phyloP scores from a whole-genome alignment of 441 rosid species.

The Codiaeum variegatum region DNA sequence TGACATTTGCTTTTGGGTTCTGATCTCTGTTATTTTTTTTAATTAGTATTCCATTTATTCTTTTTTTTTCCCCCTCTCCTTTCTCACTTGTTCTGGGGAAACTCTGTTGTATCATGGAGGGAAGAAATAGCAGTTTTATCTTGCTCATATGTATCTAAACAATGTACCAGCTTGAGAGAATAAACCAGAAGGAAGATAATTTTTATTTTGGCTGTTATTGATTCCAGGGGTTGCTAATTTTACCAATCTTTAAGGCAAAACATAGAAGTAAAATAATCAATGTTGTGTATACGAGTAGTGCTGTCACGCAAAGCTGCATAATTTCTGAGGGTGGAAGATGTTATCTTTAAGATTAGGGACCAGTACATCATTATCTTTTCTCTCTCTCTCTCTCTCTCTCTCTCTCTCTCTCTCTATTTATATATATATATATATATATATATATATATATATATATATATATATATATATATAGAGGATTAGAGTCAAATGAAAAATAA shows the following conservation, averaged over 20 bases:
- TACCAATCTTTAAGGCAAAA: neutral
- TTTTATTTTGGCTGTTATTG: neutral
- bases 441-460: too few relatives aligned
- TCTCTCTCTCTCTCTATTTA: too few relatives aligned
- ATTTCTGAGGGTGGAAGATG: too few relatives aligned
- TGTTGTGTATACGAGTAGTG: neutral
- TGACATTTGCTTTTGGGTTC: conserved; percentile 16
- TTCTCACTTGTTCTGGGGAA: neutral
- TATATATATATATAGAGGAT: too few relatives aligned
- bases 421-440: too few relatives aligned
- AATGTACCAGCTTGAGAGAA: neutral
- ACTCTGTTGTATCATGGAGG: conserved; percentile 21
- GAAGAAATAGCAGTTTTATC: conserved; percentile 13
- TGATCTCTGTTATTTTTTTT: neutral
- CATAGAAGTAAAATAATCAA: neutral
- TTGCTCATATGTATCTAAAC: neutral
- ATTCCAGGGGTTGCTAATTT: neutral
- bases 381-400: conserved; percentile 23
- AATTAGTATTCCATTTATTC: conserved; percentile 44
- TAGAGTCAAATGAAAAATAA: too few relatives aligned
- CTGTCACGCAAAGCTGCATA: neutral
- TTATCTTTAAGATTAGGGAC: too few relatives aligned
- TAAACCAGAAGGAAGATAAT: neutral
- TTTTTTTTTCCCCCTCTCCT: conserved; percentile 14
- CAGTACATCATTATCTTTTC: conserved; percentile 5